Conservation (phyloP, 305 asterid species). For the Coffea humblotiana region DNA sequence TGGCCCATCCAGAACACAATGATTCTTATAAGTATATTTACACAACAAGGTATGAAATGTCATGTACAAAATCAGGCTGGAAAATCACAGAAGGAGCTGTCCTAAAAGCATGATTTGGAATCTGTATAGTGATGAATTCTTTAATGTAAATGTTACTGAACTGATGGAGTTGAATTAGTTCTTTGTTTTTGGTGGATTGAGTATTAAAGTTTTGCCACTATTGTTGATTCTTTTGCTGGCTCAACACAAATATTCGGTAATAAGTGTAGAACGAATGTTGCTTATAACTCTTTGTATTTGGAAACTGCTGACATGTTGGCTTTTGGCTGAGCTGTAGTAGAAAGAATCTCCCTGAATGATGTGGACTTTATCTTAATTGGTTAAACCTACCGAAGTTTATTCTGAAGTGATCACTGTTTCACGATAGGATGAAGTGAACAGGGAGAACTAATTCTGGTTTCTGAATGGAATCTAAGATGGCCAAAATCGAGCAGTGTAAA, state of each 20-base stretch:
- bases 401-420: background rate
- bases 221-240: background rate
- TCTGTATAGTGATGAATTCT: slow-evolving; percentile 13
- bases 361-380: background rate
- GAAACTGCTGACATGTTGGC: background rate
- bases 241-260: background rate
- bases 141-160: slow-evolving; percentile 31
- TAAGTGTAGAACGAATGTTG: background rate
- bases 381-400: background rate
- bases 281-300: background rate
- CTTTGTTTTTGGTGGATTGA: background rate
- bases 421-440: background rate
- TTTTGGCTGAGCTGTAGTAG: background rate
- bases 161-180: background rate
- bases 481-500: too few species aligned
- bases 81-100: slow-evolving; percentile 92
- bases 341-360: background rate
- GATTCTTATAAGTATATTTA: slow-evolving; percentile 71
- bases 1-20: slow-evolving; percentile 67
- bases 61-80: slow-evolving; percentile 70
- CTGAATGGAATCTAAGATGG: too few species aligned
- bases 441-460: background rate
- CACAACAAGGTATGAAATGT: slow-evolving; percentile 84
- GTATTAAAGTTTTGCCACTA: background rate
- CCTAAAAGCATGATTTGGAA: slow-evolving; percentile 53